Evolutionary conservation across 306 rosid genomes (phyloP).

Genomic region (Quercus agrifolia): DNA sequence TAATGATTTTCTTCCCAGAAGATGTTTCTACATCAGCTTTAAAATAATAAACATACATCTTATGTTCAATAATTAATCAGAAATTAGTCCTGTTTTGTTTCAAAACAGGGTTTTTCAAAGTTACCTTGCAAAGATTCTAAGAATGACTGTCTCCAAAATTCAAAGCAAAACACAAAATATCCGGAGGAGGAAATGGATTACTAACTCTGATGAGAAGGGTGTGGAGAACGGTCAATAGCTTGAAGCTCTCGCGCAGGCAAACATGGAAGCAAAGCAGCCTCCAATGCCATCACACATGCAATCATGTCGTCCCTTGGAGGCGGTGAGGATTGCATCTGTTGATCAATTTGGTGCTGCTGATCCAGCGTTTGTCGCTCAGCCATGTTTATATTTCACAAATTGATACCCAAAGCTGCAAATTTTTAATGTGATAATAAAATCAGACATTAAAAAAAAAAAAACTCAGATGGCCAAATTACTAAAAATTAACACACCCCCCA

Average conservation of each 20-base stretch:
- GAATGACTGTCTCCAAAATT: background rate
- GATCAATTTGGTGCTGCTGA: constrained; percentile 50
- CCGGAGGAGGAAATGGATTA: constrained; percentile 1
- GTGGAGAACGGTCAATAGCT: constrained; percentile 94
- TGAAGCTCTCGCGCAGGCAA: constrained; percentile 96
- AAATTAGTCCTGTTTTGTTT: background rate
- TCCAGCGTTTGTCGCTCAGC: constrained; percentile 61
- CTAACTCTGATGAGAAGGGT: constrained; percentile 96
- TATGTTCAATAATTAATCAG: background rate
- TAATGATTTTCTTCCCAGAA: background rate
- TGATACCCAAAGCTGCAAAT: no score
- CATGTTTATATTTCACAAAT: constrained; percentile 31
- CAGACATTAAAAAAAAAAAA: no score
- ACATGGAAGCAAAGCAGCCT: constrained; percentile 95
- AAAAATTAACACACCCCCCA: no score
- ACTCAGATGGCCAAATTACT: no score
- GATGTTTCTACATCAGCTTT: background rate
- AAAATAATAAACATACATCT: background rate
- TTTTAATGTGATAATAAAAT: no score
- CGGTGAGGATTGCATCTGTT: constrained; percentile 51
- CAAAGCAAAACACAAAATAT: background rate
- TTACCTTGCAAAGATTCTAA: background rate
- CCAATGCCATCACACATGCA: constrained; percentile 69
- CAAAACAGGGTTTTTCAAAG: background rate
- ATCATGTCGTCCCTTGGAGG: constrained; percentile 75